Percentiles rank a stretch among this genome's conserved stretches.
These are phyloP conservation scores for Colletotrichum abscissum DNA, from an alignment of 2,329 filamentous ascomycete species.

Conservation along the genomic window DNA sequence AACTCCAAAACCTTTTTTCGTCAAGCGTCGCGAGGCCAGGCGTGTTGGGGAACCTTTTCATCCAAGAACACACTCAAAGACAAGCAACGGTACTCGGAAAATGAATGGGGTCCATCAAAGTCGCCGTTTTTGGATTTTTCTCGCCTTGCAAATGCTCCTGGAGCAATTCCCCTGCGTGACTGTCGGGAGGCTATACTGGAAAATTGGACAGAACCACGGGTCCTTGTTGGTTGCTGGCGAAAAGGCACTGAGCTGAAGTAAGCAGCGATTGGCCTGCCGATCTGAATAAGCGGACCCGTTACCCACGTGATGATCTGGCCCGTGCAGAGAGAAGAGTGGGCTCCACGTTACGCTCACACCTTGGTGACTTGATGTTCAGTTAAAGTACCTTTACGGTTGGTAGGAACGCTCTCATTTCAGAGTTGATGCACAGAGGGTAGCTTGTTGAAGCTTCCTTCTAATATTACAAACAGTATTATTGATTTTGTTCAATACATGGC, in stretches of 20 bases:
- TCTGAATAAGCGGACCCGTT: neutral
- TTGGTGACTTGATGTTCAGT: neutral
- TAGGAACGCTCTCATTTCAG: neutral
- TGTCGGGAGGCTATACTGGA: conserved; percentile 40
- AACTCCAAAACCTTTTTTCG: conserved; percentile 51
- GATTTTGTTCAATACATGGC: neutral
- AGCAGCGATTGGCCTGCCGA: neutral
- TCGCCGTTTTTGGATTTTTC: conserved; percentile 28
- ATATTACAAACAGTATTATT: too few relatives aligned
- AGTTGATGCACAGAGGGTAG: neutral
- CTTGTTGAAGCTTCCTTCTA: neutral
- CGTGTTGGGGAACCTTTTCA: conserved; percentile 46
- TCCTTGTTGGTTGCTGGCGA: conserved; percentile 33
- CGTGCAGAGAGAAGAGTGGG: neutral
- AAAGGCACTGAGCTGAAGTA: conserved; percentile 36
- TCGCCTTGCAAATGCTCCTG: conserved; percentile 30
- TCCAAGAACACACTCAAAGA: conserved; percentile 35
- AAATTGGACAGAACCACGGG: conserved; percentile 36
- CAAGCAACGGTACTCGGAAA: conserved; percentile 27
- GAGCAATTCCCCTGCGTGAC: conserved; percentile 38
- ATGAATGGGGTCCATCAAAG: conserved; percentile 34
- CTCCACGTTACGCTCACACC: neutral
- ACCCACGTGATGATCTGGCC: conserved; percentile 1
- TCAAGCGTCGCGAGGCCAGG: conserved; percentile 47
- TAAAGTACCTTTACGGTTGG: neutral